These are phyloP conservation scores for Cyberlindnera bimundalis DNA, from an alignment of 805 yeast genomes.

Conservation along the genomic window DNA sequence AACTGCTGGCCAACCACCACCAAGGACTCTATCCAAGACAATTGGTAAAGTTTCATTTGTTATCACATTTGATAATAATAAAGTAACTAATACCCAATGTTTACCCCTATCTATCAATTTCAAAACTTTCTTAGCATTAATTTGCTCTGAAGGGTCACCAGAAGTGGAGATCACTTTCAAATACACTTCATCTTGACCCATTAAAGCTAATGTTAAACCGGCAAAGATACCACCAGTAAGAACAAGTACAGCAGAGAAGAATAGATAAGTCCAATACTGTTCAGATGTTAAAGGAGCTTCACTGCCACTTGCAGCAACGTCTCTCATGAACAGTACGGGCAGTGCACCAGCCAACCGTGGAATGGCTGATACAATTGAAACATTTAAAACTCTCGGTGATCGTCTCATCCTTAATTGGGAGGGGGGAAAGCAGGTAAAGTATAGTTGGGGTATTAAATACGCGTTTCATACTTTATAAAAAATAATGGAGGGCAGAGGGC, in stretches of 20 bases:
- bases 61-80: conserved; percentile 80
- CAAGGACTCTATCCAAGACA: conserved; percentile 85
- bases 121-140: conserved; percentile 69
- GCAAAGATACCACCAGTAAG: conserved; percentile 88
- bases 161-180: conserved; percentile 83
- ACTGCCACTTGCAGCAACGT: neutral
- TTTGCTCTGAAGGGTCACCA: conserved; percentile 72
- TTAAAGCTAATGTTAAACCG: conserved; percentile 87
- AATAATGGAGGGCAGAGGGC: too few relatives aligned
- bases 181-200: conserved; percentile 98
- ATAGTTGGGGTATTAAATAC: too few relatives aligned
- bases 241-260: conserved; percentile 57
- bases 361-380: conserved; percentile 11
- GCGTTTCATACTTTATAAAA: neutral
- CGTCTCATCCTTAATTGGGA: conserved; percentile 1
- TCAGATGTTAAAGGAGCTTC: conserved; percentile 16
- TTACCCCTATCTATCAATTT: conserved; percentile 74
- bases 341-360: conserved; percentile 14
- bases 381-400: conserved; percentile 9
- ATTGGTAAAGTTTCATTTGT: conserved; percentile 95
- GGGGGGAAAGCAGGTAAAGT: too few relatives aligned
- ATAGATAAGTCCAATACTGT: conserved; percentile 27
- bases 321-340: conserved; percentile 14
- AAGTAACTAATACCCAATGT: conserved; percentile 94
- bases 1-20: conserved; percentile 98